These are phyloP conservation scores for Dryas alaskensis DNA, from an alignment of 306 rosid species.

Conservation along the genomic window DNA sequence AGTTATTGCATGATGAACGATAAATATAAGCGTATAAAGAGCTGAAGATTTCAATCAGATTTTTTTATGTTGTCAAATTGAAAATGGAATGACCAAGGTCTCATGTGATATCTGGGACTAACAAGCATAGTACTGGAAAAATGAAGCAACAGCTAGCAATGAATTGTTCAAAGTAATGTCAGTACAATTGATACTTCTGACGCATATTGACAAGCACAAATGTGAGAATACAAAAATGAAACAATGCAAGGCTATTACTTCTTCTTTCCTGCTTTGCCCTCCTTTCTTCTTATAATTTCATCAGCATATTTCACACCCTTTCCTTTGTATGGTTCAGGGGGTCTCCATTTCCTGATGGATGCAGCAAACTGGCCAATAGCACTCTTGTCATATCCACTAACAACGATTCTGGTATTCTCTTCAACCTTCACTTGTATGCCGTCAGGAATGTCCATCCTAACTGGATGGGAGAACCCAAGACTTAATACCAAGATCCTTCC, in stretches of 20 bases:
- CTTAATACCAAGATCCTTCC: slow-evolving; percentile 73
- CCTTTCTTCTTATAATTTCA: slow-evolving; percentile 84
- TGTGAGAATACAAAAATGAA: slow-evolving; percentile 1
- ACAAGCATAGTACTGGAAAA: background rate
- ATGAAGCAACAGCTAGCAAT: background rate
- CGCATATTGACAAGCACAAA: slow-evolving; percentile 21
- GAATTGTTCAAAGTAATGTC: slow-evolving; percentile 15
- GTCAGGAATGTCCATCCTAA: slow-evolving; percentile 70
- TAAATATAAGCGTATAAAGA: too few species aligned
- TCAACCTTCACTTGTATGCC: slow-evolving; percentile 87
- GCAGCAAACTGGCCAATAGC: slow-evolving; percentile 94
- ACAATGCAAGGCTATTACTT: slow-evolving; percentile 37
- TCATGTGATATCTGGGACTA: background rate
- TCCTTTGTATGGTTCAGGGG: slow-evolving; percentile 98
- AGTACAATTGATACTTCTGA: slow-evolving; percentile 12
- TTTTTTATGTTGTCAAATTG: too few species aligned
- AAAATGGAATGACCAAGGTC: background rate
- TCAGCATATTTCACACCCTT: slow-evolving; percentile 97
- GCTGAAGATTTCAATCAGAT: too few species aligned
- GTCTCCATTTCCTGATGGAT: slow-evolving; percentile 86
- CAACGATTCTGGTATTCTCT: slow-evolving; percentile 77
- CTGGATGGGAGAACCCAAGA: slow-evolving; percentile 99
- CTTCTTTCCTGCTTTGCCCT: slow-evolving; percentile 95
- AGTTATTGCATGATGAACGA: too few species aligned
- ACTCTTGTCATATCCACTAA: slow-evolving; percentile 82